phyloP scores from a whole-genome alignment of 2,329 filamentous ascomycete genomes.

The Ascochyta rabiei region DNA sequence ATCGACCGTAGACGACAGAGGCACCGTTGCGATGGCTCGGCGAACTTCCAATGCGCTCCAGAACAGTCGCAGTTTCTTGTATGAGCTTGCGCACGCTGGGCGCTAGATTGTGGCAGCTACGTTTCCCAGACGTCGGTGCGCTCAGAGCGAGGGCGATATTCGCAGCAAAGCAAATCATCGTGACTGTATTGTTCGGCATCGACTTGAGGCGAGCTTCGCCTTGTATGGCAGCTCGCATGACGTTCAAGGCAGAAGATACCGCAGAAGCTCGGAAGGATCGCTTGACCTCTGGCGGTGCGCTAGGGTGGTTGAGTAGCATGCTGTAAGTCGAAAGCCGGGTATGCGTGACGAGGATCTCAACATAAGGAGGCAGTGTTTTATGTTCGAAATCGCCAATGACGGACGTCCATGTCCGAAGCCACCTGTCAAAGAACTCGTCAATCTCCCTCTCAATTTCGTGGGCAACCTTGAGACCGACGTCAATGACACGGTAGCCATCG shows the following conservation, averaged over 20 bases:
- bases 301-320: slow-evolving; percentile 76
- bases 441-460: slow-evolving; percentile 57
- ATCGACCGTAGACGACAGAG: slow-evolving; percentile 65
- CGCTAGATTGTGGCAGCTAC: slow-evolving; percentile 35
- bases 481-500: slow-evolving; percentile 60
- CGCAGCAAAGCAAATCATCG: slow-evolving; percentile 76
- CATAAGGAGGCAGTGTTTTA: slow-evolving; percentile 68
- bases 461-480: slow-evolving; percentile 60
- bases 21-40: slow-evolving; percentile 71
- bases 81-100: slow-evolving; percentile 51
- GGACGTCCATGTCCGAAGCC: slow-evolving; percentile 65
- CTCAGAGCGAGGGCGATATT: slow-evolving; percentile 58
- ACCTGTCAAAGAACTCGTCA: slow-evolving; percentile 69
- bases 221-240: slow-evolving; percentile 74
- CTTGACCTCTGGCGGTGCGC: slow-evolving; percentile 71
- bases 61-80: slow-evolving; percentile 70
- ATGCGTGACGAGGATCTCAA: slow-evolving; percentile 74
- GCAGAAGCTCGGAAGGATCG: slow-evolving; percentile 75
- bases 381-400: slow-evolving; percentile 47
- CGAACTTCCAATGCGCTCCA: slow-evolving; percentile 71
- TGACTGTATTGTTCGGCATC: slow-evolving; percentile 79
- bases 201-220: slow-evolving; percentile 72
- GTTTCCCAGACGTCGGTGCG: slow-evolving; percentile 31
- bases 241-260: slow-evolving; percentile 74
- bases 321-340: slow-evolving; percentile 76